Evolutionary conservation across 345 rosid genomes (phyloP), one percentile per base, ranked within the genome.

Genomic region (Microcos paniculata): DNA sequence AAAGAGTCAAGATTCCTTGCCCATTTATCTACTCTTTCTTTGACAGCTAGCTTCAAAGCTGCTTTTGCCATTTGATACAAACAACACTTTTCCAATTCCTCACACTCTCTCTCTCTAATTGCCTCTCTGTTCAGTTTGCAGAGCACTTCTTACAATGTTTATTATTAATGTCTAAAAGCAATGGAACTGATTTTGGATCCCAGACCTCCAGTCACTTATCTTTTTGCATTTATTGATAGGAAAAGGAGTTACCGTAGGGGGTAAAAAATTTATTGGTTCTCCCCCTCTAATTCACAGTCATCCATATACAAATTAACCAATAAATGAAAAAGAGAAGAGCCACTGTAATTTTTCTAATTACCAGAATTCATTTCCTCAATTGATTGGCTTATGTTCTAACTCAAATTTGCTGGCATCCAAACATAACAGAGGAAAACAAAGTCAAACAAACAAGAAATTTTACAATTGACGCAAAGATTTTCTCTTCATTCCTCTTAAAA

Each of bases 1-100:
- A 76, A 71, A 66, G 67, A 74, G 82, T 81, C 86, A 81, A 90
- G 87, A 88, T 90, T 88, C 93, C 88, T 87, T 81, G 82, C 82
- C 85, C 84, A 79, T 48, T 77, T 80, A 72, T 82, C 78, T 55
- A 77, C 84, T 79, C 82, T 72, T 77, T 61, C 79, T 26, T 79
- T 71, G 83, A 86, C 88, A 84, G 79, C 83, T 81, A 70, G 63
- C 58, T 78, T 33, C 82, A 71, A 42, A 40, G 82, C 62, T 61
- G 77, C 85, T 80, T 80, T 81, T 48, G 77, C 81, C 74, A 70
- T 71, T 65, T 52, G 35, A 66, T 51, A 30, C 62, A 70, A 71
- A 18, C 71, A 53, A 35, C 57, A 31, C 53, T 46, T 71, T 79
- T 75, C 46, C 46, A 58, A 59, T 42, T 67, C 70, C 19, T 5